phyloP scores from a whole-genome alignment of 2,329 filamentous ascomycete genomes.

The Camillea tinctor region DNA sequence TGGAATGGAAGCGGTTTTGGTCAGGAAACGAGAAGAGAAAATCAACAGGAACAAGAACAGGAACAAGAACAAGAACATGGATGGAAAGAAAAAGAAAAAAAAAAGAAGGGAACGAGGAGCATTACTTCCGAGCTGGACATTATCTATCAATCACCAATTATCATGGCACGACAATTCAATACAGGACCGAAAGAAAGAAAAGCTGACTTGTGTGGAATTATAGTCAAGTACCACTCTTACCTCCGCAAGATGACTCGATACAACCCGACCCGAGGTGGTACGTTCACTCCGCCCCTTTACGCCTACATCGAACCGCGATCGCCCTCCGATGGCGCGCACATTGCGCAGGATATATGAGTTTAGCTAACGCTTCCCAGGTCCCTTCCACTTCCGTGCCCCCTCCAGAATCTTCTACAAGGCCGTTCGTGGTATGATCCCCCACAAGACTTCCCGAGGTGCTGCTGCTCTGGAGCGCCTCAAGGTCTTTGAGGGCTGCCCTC shows the following conservation, averaged over 20 bases:
- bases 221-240: slow-evolving; percentile 99
- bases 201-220: slow-evolving; percentile 49
- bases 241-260: slow-evolving; percentile 99
- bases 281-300: too few species aligned
- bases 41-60: not conserved
- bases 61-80: too few species aligned
- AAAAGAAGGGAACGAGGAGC: too few species aligned
- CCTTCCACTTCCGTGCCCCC: slow-evolving; percentile 99
- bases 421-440: slow-evolving; percentile 99
- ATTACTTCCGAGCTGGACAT: too few species aligned
- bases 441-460: slow-evolving; percentile 98
- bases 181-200: slow-evolving; percentile 15
- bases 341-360: slow-evolving; percentile 1
- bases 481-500: slow-evolving; percentile 99
- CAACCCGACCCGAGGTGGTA: slow-evolving; percentile 98
- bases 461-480: slow-evolving; percentile 97
- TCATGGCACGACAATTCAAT: not conserved
- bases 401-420: slow-evolving; percentile 99
- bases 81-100: too few species aligned
- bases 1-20: not conserved
- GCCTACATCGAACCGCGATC: slow-evolving; percentile 16
- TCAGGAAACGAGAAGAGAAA: not conserved
- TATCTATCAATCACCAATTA: too few species aligned
- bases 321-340: slow-evolving; percentile 9
- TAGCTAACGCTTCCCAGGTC: slow-evolving; percentile 58